A percentile compares a stretch with the other conserved stretches of the same genome.
phyloP scores from a whole-genome alignment of 768 basidiomycete species.

The Obba rivulosa region DNA sequence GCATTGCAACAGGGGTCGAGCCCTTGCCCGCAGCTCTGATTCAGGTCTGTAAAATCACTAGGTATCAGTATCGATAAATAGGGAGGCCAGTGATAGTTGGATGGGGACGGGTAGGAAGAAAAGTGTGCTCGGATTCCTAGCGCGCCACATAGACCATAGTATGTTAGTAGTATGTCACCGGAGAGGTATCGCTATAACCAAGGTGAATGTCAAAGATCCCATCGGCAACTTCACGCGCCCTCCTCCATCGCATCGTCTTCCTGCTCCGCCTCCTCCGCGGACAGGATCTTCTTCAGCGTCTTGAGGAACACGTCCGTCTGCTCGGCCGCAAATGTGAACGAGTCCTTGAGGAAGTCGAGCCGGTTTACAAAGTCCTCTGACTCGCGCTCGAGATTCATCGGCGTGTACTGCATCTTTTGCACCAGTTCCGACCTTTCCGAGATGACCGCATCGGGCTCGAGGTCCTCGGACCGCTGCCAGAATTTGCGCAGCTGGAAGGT shows the following conservation, averaged over 20 bases:
- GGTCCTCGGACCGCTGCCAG: constrained; percentile 2
- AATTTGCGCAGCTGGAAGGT: constrained; percentile 37
- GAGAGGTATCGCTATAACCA: no score
- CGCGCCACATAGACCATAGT: no score
- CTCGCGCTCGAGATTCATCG: constrained; percentile 62
- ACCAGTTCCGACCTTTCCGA: constrained; percentile 31
- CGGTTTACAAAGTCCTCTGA: constrained; percentile 45
- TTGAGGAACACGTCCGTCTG: constrained; percentile 67
- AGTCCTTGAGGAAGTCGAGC: constrained; percentile 53
- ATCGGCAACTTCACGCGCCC: neutral
- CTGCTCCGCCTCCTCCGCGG: constrained; percentile 28
- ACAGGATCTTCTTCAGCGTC: constrained; percentile 51
- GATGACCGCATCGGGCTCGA: neutral
- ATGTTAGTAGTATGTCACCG: no score
- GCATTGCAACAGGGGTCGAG: no score
- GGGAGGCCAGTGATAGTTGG: no score
- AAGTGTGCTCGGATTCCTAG: no score
- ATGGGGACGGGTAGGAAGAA: no score
- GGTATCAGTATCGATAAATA: no score
- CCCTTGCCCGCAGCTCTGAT: no score
- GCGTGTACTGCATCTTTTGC: constrained; percentile 54
- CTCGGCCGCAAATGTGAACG: constrained; percentile 64
- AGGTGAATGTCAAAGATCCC: no score
- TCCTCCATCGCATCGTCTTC: constrained; percentile 16
- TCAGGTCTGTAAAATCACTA: no score